Evolutionary conservation across 768 basidiomycete species (phyloP), one percentile per base, ranked within the genome.

Genomic region (Leccinum obscurum): DNA sequence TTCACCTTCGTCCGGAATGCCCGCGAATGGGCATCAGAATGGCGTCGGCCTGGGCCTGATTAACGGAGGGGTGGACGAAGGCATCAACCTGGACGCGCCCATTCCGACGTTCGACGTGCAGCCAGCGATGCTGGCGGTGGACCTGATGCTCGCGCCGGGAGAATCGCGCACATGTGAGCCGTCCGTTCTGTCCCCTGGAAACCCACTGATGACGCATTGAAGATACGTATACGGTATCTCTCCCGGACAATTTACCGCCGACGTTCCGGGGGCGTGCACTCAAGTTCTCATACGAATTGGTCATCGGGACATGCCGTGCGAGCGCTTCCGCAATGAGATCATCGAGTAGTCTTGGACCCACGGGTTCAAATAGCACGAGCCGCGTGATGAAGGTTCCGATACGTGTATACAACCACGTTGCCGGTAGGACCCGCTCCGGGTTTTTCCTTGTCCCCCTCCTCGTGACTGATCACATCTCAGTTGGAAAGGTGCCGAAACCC

Each of bases 371-470:
- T 63, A 85, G 84, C 66, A 78, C 80, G 58, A 90, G 91, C 73
- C 77, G 86, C 35, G 83, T 95, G 3, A 92, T 96, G 89, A 91
- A 90, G 54, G 89, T 98, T 1, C 96, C 96, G 0, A 88, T 99
- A 50, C 78, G 94, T 24, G 80, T 98, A 6, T 98, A 97, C 76
- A 95, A 93, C 59, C 80, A 95, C 64, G 91, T 97, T 59, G 77
- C 84, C 51, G 85, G 95, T 94, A 65, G 54, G 86, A 30, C 8
- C 37, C 59, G 14, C 34, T 10, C 26, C 41, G 63, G 17, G 14
- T 4, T 26, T 20, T 28, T 26, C 26, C 3, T 8, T 28, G 15
- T 24, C 10, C n/a, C 41, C 41, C 48, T 50, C n/a, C 5, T 46
- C 6, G 6, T 51, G 50, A 57, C 52, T 46, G 46, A 54, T 17